phyloP scores from a whole-genome alignment of 495 filamentous ascomycete species.

The Hapsidospora chrysogenum region DNA sequence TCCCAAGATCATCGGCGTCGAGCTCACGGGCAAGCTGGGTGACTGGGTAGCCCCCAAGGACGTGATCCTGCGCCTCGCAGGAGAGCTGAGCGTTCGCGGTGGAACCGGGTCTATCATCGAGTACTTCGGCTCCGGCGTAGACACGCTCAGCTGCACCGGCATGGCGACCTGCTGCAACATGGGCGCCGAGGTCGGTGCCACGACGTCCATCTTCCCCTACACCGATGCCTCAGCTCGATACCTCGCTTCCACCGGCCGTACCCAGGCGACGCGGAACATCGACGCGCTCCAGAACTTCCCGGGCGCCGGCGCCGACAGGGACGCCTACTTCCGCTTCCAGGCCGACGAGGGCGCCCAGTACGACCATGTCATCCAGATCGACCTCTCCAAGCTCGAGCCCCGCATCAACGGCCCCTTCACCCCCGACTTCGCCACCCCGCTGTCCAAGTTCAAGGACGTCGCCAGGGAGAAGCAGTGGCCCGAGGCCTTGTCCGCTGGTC shows the following conservation, averaged over 20 bases:
- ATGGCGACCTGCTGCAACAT: conserved; percentile 92
- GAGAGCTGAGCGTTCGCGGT: conserved; percentile 80
- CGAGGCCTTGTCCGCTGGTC: conserved; percentile 69
- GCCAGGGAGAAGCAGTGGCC: conserved; percentile 82
- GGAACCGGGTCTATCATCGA: conserved; percentile 92
- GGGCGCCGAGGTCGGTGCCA: conserved; percentile 80
- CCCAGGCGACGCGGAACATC: conserved; percentile 49
- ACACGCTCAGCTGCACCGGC: conserved; percentile 78
- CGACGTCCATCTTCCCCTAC: conserved; percentile 74
- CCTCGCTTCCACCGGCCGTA: conserved; percentile 66
- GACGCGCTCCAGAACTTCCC: conserved; percentile 29
- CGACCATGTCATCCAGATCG: conserved; percentile 81
- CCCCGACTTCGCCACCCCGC: conserved; percentile 79
- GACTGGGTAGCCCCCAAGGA: conserved; percentile 94
- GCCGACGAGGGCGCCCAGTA: conserved; percentile 75
- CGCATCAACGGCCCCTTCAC: conserved; percentile 98
- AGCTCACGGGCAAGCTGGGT: conserved; percentile 63
- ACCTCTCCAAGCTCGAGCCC: conserved; percentile 79
- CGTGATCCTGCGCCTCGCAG: conserved; percentile 78
- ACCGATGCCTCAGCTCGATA: conserved; percentile 41
- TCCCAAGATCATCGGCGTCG: conserved; percentile 74
- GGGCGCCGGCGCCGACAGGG: conserved; percentile 16
- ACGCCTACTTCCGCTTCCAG: conserved; percentile 29
- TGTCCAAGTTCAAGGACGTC: conserved; percentile 72
- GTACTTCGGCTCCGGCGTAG: conserved; percentile 74